Percentiles rank a stretch among this genome's conserved stretches.
Conservation (phyloP, 495 filamentous ascomycete genomes). For the Cercophora samala region DNA sequence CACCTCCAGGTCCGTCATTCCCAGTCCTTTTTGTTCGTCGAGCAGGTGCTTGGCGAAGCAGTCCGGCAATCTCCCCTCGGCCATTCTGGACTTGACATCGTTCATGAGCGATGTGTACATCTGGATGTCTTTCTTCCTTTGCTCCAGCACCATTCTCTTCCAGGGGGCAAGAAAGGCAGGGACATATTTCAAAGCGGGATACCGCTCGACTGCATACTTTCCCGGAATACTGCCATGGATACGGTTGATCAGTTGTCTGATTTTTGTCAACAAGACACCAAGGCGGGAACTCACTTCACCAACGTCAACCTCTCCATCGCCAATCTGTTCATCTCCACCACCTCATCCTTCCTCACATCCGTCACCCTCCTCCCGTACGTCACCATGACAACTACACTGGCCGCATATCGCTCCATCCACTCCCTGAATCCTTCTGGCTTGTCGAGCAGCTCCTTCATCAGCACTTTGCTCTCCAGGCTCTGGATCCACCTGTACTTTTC, state of each 20-base stretch:
- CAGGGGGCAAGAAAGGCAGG: slow-evolving; percentile 55
- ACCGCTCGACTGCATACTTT: slow-evolving; percentile 56
- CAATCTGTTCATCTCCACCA: slow-evolving; percentile 49
- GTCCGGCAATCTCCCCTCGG: slow-evolving; percentile 38
- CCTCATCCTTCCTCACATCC: slow-evolving; percentile 49
- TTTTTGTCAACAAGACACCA: background rate
- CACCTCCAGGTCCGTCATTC: slow-evolving; percentile 53
- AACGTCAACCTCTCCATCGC: slow-evolving; percentile 57
- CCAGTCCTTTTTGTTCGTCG: slow-evolving; percentile 43
- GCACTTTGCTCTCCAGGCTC: slow-evolving; percentile 48
- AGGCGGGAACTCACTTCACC: slow-evolving; percentile 42
- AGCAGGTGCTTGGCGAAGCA: slow-evolving; percentile 52
- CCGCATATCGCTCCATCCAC: slow-evolving; percentile 53
- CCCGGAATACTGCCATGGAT: slow-evolving; percentile 50
- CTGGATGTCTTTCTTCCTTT: slow-evolving; percentile 48
- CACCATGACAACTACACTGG: slow-evolving; percentile 56
- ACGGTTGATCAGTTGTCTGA: background rate
- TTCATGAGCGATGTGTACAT: slow-evolving; percentile 52
- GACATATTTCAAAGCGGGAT: slow-evolving; percentile 52
- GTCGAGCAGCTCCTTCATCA: slow-evolving; percentile 46
- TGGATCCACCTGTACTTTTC: slow-evolving; percentile 54
- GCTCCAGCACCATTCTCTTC: slow-evolving; percentile 53
- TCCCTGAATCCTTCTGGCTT: slow-evolving; percentile 33
- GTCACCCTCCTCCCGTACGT: slow-evolving; percentile 58
- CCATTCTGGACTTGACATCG: slow-evolving; percentile 30